These are phyloP conservation scores for Penicillium sp. DNA, from an alignment of 2,329 filamentous ascomycete genomes.

Conservation along the genomic window DNA sequence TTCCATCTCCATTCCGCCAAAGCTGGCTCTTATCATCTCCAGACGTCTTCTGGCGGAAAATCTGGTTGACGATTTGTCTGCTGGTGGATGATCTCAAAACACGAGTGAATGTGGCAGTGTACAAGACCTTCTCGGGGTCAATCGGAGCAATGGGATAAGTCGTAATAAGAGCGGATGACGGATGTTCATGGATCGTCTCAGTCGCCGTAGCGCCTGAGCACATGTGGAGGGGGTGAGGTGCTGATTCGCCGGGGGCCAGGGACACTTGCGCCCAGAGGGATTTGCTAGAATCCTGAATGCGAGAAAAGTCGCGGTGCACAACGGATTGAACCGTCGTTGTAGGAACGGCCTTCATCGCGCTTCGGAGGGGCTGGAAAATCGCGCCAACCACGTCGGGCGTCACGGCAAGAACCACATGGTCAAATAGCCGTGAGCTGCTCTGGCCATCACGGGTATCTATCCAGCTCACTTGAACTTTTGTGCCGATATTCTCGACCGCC, in stretches of 20 bases:
- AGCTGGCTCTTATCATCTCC: slow-evolving; percentile 3
- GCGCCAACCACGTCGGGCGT: slow-evolving; percentile 52
- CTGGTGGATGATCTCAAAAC: slow-evolving; percentile 10
- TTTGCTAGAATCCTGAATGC: slow-evolving; percentile 10
- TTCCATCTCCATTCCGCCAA: slow-evolving; percentile 57
- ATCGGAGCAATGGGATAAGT: slow-evolving; percentile 7
- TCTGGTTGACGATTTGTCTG: slow-evolving; percentile 8
- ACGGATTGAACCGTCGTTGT: slow-evolving; percentile 41
- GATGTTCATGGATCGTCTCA: slow-evolving; percentile 9
- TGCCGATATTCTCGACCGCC: slow-evolving; percentile 18
- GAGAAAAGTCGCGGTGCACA: slow-evolving; percentile 40
- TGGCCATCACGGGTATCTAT: slow-evolving; percentile 12
- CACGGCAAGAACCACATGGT: slow-evolving; percentile 56
- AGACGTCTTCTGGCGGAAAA: background rate
- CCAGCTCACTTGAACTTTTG: slow-evolving; percentile 24
- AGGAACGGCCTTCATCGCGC: slow-evolving; percentile 19
- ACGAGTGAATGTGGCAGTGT: slow-evolving; percentile 13
- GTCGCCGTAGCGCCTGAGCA: slow-evolving; percentile 5
- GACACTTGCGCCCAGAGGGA: slow-evolving; percentile 8
- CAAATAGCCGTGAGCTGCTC: slow-evolving; percentile 44
- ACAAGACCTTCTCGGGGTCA: slow-evolving; percentile 6
- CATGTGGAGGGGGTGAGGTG: slow-evolving; percentile 10
- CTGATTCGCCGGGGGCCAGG: background rate
- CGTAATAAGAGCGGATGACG: slow-evolving; percentile 9
- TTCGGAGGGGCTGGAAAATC: slow-evolving; percentile 48